Conservation (phyloP, 805 yeast species). For the Lipomyces starkeyi region DNA sequence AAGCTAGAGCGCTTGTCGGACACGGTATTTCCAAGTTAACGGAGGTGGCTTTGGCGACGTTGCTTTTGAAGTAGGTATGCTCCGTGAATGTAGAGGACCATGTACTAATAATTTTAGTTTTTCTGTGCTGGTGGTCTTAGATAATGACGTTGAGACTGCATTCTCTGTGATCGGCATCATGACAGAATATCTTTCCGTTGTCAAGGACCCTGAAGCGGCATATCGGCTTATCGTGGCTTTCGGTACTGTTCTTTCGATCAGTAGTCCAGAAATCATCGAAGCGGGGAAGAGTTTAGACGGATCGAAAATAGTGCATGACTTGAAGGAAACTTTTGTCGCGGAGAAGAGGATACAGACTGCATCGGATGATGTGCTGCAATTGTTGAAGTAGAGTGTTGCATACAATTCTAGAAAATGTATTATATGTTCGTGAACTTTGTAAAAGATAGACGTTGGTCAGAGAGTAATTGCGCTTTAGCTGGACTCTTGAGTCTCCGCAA, state of each 20-base stretch:
- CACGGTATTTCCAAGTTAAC: conserved; percentile 17
- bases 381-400: conserved; percentile 8
- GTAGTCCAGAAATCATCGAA: conserved; percentile 17
- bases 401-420: neutral
- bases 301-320: conserved; percentile 11
- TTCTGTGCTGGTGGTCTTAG: conserved; percentile 52
- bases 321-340: conserved; percentile 14
- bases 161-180: conserved; percentile 44
- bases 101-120: conserved; percentile 47
- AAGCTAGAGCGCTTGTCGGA: conserved; percentile 14
- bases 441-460: too few species aligned
- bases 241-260: conserved; percentile 58
- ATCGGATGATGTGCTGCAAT: conserved; percentile 24
- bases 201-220: conserved; percentile 64
- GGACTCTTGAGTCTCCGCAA: too few species aligned
- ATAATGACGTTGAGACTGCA: conserved; percentile 43
- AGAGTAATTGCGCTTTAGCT: too few species aligned
- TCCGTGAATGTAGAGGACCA: conserved; percentile 21
- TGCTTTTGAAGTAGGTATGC: conserved; percentile 43
- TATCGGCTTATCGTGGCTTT: conserved; percentile 67
- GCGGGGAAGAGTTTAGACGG: conserved; percentile 33
- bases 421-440: neutral
- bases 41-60: conserved; percentile 34
- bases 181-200: conserved; percentile 44
- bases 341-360: conserved; percentile 22